Evolutionary conservation across 768 basidiomycete genomes (phyloP).

Genomic region (Auricularia sp.): DNA sequence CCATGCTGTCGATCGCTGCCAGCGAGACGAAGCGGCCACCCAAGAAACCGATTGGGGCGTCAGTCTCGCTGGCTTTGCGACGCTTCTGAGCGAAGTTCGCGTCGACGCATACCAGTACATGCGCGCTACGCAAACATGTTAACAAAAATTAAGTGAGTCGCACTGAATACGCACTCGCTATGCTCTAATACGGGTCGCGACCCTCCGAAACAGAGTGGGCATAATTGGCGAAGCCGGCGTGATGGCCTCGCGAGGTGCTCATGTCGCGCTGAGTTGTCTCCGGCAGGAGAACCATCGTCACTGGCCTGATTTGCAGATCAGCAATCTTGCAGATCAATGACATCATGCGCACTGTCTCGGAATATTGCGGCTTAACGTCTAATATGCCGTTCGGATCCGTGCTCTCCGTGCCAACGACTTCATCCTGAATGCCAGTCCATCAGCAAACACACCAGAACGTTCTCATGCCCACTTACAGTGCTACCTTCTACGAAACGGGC

Average conservation of each 20-base stretch:
- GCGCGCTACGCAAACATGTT: neutral
- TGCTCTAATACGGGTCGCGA: neutral
- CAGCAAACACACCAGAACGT: too few relatives aligned
- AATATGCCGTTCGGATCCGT: too few relatives aligned
- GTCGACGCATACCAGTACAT: constrained; percentile 4
- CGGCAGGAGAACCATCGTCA: too few relatives aligned
- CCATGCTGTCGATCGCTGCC: neutral
- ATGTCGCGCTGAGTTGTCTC: too few relatives aligned
- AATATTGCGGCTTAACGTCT: too few relatives aligned
- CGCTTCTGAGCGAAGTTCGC: constrained; percentile 5
- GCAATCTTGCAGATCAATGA: too few relatives aligned
- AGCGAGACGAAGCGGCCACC: neutral
- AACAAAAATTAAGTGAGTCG: neutral
- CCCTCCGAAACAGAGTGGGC: constrained; percentile 5
- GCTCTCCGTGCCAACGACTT: too few relatives aligned
- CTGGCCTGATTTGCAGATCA: too few relatives aligned
- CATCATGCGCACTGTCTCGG: too few relatives aligned
- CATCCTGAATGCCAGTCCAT: too few relatives aligned
- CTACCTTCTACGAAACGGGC: too few relatives aligned
- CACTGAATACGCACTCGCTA: neutral
- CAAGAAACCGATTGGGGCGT: neutral
- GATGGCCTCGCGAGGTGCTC: neutral
- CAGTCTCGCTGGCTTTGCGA: neutral
- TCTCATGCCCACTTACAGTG: too few relatives aligned
- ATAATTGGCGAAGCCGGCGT: neutral